Conservation (phyloP, 2,329 filamentous ascomycete genomes). For the Fusarium nisikadoi region DNA sequence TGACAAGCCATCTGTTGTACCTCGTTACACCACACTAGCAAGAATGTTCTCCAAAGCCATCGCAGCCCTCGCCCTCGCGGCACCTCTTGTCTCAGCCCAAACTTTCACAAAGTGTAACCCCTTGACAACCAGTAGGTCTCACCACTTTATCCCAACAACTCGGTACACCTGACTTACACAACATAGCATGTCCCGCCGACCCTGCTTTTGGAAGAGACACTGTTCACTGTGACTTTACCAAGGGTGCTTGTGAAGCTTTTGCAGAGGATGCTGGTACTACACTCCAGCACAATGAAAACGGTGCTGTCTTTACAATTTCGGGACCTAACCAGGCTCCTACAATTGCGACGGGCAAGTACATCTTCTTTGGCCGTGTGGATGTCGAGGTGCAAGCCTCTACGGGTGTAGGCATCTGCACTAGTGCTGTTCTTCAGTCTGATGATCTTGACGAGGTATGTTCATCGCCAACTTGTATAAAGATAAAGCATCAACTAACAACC, state of each 20-base stretch:
- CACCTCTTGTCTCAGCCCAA: constrained; percentile 37
- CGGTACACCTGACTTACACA: neutral
- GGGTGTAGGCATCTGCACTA: constrained; percentile 80
- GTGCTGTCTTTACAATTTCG: constrained; percentile 64
- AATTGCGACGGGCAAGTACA: constrained; percentile 78
- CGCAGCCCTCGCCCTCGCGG: constrained; percentile 30
- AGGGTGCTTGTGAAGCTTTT: constrained; percentile 61
- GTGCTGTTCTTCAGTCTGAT: constrained; percentile 79
- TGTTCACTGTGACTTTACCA: constrained; percentile 71
- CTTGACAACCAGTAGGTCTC: constrained; percentile 24
- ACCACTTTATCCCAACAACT: neutral
- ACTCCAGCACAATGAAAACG: constrained; percentile 43
- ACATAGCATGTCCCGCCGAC: constrained; percentile 67
- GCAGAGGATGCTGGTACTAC: constrained; percentile 38
- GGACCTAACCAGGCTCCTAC: constrained; percentile 66
- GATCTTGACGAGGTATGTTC: constrained; percentile 67
- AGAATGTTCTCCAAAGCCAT: constrained; percentile 35
- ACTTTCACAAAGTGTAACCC: constrained; percentile 39
- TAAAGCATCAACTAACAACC: neutral
- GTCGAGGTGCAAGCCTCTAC: constrained; percentile 76
- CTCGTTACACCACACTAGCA: constrained; percentile 15
- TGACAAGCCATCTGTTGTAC: constrained; percentile 1
- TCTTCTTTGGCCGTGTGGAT: constrained; percentile 84
- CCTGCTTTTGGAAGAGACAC: constrained; percentile 72
- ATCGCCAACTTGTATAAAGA: rapidly evolving